These are phyloP conservation scores for Epichloe scottii DNA, from an alignment of 2,329 filamentous ascomycete genomes.

Conservation along the genomic window DNA sequence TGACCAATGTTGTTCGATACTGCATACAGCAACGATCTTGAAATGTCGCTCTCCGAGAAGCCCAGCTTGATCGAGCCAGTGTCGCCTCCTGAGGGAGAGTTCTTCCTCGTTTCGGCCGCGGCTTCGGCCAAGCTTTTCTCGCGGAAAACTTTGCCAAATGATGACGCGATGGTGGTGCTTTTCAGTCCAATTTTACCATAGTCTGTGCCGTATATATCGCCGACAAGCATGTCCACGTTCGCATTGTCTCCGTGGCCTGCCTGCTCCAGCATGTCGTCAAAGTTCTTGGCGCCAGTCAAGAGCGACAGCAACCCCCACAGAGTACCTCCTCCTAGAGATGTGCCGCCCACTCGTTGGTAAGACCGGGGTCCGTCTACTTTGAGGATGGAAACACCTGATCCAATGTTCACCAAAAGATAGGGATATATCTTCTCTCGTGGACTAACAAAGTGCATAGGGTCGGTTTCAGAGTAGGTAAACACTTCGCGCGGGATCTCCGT, in stretches of 20 bases:
- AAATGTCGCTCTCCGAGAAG: constrained; percentile 77
- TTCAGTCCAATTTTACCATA: constrained; percentile 96
- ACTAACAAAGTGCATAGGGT: constrained; percentile 80
- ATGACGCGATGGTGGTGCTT: constrained; percentile 88
- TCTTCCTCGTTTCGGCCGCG: constrained; percentile 60
- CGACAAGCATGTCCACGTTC: constrained; percentile 90
- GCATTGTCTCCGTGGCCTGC: constrained; percentile 86
- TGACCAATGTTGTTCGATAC: constrained; percentile 98
- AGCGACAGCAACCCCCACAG: constrained; percentile 91
- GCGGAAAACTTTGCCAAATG: constrained; percentile 92
- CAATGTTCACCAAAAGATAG: constrained; percentile 96
- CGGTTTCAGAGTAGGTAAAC: constrained; percentile 85
- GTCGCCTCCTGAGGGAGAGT: constrained; percentile 33
- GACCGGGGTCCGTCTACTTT: constrained; percentile 84
- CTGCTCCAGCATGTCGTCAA: constrained; percentile 92
- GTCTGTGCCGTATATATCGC: constrained; percentile 93
- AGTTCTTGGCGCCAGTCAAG: constrained; percentile 85
- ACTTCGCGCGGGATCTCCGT: constrained; percentile 95
- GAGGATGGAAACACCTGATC: constrained; percentile 91
- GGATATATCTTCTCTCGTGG: constrained; percentile 77
- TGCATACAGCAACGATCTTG: constrained; percentile 81
- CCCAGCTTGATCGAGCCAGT: constrained; percentile 22
- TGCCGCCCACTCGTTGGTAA: constrained; percentile 86
- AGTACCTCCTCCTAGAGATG: constrained; percentile 89
- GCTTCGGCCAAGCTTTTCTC: constrained; percentile 77